A percentile compares a stretch with the other conserved stretches of the same genome.
phyloP scores from a whole-genome alignment of 2,329 filamentous ascomycete genomes.

The Alternaria conjuncta region DNA sequence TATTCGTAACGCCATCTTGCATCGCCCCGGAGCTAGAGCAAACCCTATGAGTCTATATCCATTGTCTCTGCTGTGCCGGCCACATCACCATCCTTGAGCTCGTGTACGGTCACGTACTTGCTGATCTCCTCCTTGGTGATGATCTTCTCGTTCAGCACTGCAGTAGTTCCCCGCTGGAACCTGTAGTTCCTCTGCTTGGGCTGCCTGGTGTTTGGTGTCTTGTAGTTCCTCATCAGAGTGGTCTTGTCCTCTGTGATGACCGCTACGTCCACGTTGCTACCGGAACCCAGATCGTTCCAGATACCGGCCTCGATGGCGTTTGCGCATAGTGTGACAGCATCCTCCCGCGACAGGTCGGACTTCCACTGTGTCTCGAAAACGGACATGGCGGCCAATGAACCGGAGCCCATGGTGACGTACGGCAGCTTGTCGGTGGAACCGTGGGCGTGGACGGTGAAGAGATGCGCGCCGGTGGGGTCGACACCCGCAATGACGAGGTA shows the following conservation, averaged over 20 bases:
- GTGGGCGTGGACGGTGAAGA: conserved; percentile 98
- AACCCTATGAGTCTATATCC: conserved; percentile 63
- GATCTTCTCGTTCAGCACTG: conserved; percentile 93
- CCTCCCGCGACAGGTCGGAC: conserved; percentile 74
- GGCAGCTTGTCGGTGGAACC: conserved; percentile 98
- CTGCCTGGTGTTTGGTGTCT: conserved; percentile 88
- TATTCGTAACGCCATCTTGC: conserved; percentile 25
- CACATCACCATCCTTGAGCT: conserved; percentile 74
- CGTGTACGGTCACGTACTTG: conserved; percentile 91
- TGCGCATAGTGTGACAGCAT: conserved; percentile 80
- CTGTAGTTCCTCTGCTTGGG: conserved; percentile 93
- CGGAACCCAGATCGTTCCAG: conserved; percentile 97
- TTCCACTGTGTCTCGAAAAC: conserved; percentile 98
- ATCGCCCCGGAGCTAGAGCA: not conserved
- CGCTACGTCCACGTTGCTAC: conserved; percentile 96
- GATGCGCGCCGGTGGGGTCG: conserved; percentile 91
- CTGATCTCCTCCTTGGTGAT: conserved; percentile 93
- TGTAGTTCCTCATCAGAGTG: conserved; percentile 88
- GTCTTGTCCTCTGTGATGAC: conserved; percentile 97
- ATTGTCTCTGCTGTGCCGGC: conserved; percentile 66
- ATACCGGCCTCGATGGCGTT: conserved; percentile 96
- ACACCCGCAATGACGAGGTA: conserved; percentile 97
- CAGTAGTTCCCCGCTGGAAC: conserved; percentile 91
- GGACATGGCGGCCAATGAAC: conserved; percentile 94
- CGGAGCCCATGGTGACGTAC: conserved; percentile 98